A percentile compares a stretch with the other conserved stretches of the same genome.
phyloP scores from a whole-genome alignment of 352 stramenopile genomes.

The Phytophthora ramorum region DNA sequence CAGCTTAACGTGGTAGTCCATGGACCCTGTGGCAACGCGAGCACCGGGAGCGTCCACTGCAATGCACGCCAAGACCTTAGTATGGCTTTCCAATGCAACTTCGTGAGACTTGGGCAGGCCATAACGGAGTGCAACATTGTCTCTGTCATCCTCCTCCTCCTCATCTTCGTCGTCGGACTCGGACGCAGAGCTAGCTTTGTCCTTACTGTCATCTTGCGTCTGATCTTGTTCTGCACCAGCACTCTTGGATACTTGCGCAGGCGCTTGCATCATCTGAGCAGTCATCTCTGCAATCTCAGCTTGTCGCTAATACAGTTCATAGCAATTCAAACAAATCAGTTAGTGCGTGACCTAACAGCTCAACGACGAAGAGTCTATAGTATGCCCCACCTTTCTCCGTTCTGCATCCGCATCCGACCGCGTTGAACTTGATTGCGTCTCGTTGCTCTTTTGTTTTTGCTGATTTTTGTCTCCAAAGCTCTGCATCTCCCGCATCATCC shows the following conservation, averaged over 20 bases:
- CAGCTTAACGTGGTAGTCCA: constrained; percentile 88
- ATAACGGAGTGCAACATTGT: constrained; percentile 73
- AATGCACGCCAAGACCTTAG: constrained; percentile 71
- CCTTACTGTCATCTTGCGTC: not conserved
- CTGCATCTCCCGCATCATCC: constrained; percentile 53
- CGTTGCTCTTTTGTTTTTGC: constrained; percentile 3
- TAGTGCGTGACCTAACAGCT: not conserved
- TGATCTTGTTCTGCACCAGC: constrained; percentile 7
- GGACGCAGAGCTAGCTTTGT: constrained; percentile 20
- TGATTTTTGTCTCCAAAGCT: constrained; percentile 54
- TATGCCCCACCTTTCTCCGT: constrained; percentile 46
- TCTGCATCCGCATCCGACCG: constrained; percentile 13
- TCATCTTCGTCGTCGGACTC: constrained; percentile 34
- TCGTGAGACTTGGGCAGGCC: constrained; percentile 77
- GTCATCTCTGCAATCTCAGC: constrained; percentile 78
- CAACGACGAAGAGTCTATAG: not conserved
- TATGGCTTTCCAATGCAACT: constrained; percentile 64
- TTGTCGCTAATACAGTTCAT: constrained; percentile 54
- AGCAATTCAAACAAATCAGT: constrained; percentile 9
- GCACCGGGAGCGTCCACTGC: constrained; percentile 72
- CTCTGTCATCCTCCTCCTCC: constrained; percentile 45
- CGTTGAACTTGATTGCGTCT: not conserved
- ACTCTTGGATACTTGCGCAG: constrained; percentile 21
- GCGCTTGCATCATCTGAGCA: constrained; percentile 69
- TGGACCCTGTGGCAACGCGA: constrained; percentile 78